Conservation (phyloP, 768 basidiomycete species). For the Trametes elegans region DNA sequence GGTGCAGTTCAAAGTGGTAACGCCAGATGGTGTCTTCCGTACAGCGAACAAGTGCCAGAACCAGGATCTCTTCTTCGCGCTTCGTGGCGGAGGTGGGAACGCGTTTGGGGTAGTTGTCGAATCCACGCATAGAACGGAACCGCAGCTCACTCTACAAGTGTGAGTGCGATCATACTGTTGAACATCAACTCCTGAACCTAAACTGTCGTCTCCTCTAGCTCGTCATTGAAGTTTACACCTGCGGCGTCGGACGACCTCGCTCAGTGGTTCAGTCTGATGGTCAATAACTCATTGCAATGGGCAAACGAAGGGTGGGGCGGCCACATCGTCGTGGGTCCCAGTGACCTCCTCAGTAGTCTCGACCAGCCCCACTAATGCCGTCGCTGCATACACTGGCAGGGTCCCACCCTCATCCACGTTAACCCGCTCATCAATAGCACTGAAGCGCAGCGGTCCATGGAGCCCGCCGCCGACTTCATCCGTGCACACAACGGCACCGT, state of each 20-base stretch:
- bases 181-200: too few relatives aligned
- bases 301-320: conserved; percentile 38
- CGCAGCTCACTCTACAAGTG: conserved; percentile 25
- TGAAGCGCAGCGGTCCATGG: conserved; percentile 41
- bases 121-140: conserved; percentile 23
- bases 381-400: conserved; percentile 15
- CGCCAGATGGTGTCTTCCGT: conserved; percentile 47
- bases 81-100: conserved; percentile 43
- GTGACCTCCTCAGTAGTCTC: conserved; percentile 17
- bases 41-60: conserved; percentile 47
- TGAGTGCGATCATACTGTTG: conserved; percentile 20
- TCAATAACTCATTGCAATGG: conserved; percentile 33
- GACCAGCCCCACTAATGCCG: too few relatives aligned
- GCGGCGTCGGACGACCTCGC: conserved; percentile 21
- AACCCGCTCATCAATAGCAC: conserved; percentile 40
- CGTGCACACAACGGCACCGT: conserved; percentile 29
- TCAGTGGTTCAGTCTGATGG: conserved; percentile 29
- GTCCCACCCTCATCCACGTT: conserved; percentile 33
- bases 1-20: conserved; percentile 52
- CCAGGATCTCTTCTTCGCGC: conserved; percentile 52
- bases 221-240: conserved; percentile 27
- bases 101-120: conserved; percentile 37
- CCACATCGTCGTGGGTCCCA: conserved; percentile 34
- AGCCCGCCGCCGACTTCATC: conserved; percentile 29
- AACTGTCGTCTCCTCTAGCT: conserved; percentile 15